Conservation (phyloP, 768 basidiomycete genomes). For the Vararia minispora region DNA sequence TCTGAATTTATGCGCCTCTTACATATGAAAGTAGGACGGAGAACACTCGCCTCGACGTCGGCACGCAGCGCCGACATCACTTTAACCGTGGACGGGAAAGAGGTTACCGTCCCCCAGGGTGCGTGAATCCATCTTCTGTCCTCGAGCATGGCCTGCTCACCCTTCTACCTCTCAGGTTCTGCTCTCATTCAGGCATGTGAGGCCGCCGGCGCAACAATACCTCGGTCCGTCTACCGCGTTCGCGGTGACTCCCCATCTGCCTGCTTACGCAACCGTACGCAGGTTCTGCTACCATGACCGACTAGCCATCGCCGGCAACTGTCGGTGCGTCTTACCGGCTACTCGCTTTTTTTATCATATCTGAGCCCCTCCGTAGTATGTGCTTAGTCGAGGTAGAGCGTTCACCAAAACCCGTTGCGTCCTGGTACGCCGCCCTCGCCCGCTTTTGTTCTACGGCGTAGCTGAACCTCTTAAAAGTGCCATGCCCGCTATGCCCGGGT, state of each 20-base stretch:
- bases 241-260: not conserved
- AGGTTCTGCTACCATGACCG: slow-evolving; percentile 89
- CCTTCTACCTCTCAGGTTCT: slow-evolving; percentile 41
- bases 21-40: slow-evolving; percentile 32
- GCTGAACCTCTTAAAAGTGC: slow-evolving; percentile 39
- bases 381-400: slow-evolving; percentile 96
- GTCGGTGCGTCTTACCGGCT: slow-evolving; percentile 52
- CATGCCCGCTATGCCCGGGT: slow-evolving; percentile 94
- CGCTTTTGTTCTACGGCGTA: not conserved
- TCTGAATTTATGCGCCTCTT: slow-evolving; percentile 5
- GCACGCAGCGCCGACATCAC: slow-evolving; percentile 71
- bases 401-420: slow-evolving; percentile 90
- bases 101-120: slow-evolving; percentile 97
- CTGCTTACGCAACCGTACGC: not conserved
- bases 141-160: slow-evolving; percentile 1
- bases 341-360: not conserved
- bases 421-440: slow-evolving; percentile 46
- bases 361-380: slow-evolving; percentile 50
- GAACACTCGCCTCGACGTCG: slow-evolving; percentile 56
- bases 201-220: slow-evolving; percentile 73
- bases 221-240: slow-evolving; percentile 38
- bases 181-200: slow-evolving; percentile 97
- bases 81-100: slow-evolving; percentile 91
- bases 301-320: slow-evolving; percentile 95
- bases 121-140: slow-evolving; percentile 17